phyloP scores from a whole-genome alignment of 108 stramenopile species.

The Hondaea fermentalgiana region DNA sequence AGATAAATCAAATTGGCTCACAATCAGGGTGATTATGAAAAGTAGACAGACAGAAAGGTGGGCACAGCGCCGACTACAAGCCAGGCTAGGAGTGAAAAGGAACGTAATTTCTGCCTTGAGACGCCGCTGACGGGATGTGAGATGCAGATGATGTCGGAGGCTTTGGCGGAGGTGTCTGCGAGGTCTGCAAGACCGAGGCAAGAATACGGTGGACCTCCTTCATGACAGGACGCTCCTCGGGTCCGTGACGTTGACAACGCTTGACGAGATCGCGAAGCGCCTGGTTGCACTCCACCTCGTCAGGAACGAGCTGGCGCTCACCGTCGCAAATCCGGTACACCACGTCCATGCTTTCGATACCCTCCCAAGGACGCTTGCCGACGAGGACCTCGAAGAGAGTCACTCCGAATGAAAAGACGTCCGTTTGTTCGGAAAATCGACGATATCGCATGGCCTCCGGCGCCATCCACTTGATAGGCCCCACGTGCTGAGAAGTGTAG shows the following conservation, averaged over 20 bases:
- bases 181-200: not conserved
- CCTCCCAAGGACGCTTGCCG: slow-evolving; percentile 29
- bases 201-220: not conserved
- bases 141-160: not conserved
- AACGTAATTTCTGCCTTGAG: no score
- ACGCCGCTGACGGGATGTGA: not conserved
- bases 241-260: not conserved
- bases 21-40: no score
- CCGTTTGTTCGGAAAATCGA: not conserved
- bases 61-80: no score
- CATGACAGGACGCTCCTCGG: not conserved
- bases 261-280: not conserved
- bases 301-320: slow-evolving; percentile 22
- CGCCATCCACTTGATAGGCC: slow-evolving; percentile 36
- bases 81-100: no score
- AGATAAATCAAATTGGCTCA: no score
- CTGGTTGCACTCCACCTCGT: not conserved
- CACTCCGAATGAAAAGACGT: slow-evolving; percentile 36
- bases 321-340: slow-evolving; percentile 18
- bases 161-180: not conserved
- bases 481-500: slow-evolving; percentile 25
- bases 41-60: no score
- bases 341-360: slow-evolving; percentile 25
- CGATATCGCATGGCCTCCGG: slow-evolving; percentile 27
- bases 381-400: slow-evolving; percentile 26